Evolutionary conservation across 225 moss, liverwort and hornwort genomes (phyloP), one percentile per base, ranked within the genome.

Genomic region (Straminergon stramineum): DNA sequence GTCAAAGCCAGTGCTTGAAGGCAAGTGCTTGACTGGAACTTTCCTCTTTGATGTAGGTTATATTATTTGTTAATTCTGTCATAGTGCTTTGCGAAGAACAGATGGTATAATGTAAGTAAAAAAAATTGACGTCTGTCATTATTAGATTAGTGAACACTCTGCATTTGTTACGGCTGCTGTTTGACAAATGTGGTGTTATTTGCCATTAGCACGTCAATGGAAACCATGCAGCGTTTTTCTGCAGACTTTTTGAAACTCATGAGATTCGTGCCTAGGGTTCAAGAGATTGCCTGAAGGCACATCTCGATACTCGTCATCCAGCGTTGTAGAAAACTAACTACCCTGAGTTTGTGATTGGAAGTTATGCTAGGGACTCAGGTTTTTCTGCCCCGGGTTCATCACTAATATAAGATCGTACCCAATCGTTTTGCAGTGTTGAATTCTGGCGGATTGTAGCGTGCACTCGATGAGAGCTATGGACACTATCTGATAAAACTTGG

Each of bases 1-100:
- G 99, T 90, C 97, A 99, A 93, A 94, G 93, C 92, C 96, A 96
- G 92, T 99, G 99, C 92, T 93, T 99, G 93, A 97, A 97, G 97
- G 96, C 91, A 95, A 85, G 95, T 89, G 87, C 87, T 82, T 89
- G 75, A 89, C 93, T 86, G 67, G 53, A 67, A 67, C 86, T 86
- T 88, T 79, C 76, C 83, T 75, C 67, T 68, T 55, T 61, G 62
- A 79, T 78, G 31, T 75, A 82, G 75, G 84, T 79, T 70, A 41
- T 32, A 24, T 39, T 66, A 9, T 61, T 55, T 73, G 48, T 76
- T 67, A 35, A 67, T 58, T 37, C 53, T 80, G 62, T 68, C 88
- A n/a, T 39, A 79, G 65, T 83, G 39, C 84, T 87, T 87, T 81
- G 34, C 57, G 82, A 68, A 35, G 76, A 75, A 48, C 56, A 65